Base-by-base conservation (phyloP, 2,329 filamentous ascomycete genomes). In the Ophiostoma quercus region DNA sequence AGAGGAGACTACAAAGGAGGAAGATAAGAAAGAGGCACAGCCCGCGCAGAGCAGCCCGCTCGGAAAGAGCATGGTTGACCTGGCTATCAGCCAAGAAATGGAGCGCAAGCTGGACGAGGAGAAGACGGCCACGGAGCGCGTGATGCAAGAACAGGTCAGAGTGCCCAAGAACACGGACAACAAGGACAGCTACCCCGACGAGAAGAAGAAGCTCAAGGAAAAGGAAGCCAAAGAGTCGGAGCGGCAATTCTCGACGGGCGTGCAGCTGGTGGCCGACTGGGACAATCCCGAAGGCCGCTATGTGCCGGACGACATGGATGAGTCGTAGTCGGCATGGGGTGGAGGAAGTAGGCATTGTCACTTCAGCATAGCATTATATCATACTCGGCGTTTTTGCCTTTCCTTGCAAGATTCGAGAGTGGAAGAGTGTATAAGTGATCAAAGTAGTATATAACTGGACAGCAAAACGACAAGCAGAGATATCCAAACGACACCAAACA, bases 231-330 rank as follows among this genome's bases (percentile, higher is more conserved):
- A 9, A 7, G 62, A 39, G 34, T 22, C 62, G 8, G 62, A 65
- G 34, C 62, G 62, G 62, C 62, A 65, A 34, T 65, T 65, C 34
- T 65, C 62, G 14, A 67, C 41, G 29, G 57, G 51, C n/a, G 41
- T 69, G 7, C 60, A 67, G 19, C 68, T 73, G 14, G 29, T 74
- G 6, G 73, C 73, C 0, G 73, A 74, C 63, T 74, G 73, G 73
- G 73, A 74, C 65, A 71, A 74, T n/a, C 73, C 73, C 0, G 73
- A 74, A 39, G 73, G 73, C 5, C 71, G 72, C 3, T 72, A 72
- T 65, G 69, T 73, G 8, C n/a, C 65, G 22, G 65, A 66, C 34
- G 34, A 65, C 12, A 65, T 65, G 62, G 62, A 65, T 39, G 62
- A 65, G 62, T 65, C 34, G 62, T 65, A 65, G 62, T 12, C 16